Evolutionary conservation across 805 yeast genomes (phyloP), one percentile per base, ranked within the genome.

Genomic region (Metschnikowia lachancei): DNA sequence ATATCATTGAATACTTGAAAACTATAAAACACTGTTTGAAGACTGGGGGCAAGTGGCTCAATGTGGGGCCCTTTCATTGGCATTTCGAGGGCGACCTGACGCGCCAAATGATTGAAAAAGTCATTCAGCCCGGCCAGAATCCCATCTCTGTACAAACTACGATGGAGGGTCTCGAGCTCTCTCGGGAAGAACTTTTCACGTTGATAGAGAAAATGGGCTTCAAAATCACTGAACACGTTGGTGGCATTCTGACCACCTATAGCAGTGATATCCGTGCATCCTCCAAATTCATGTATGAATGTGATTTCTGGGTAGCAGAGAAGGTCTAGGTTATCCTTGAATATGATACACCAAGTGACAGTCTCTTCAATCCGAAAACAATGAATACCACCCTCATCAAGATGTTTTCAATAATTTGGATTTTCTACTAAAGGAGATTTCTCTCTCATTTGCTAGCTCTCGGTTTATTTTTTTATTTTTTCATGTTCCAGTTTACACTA

Each of bases 41-140:
- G 29, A 57, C 60, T 0, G 65, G 62, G 18, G 87, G 85, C 0
- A 45, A 63, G 14, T 83, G 87, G 87, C 64, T 82, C 22, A 82
- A 83, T 56, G 77, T 81, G 57, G 90, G 90, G 0, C 89, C 88
- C 0, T 63, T 83, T 36, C 63, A 81, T 42, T 83, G 90, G 90
- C 92, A 85, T 62, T 81, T 75, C 57, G 90, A 83, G 54, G 56
- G 54, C 8, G 51, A 49, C 31, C 77, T 75, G 46, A 77, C 74
- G 29, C 67, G 62, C 14, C 54, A 56, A 4, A 36, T 50, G 12
- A 42, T 49, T 1, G 57, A 56, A 3, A 41, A 41, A 13, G 39
- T 34, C 16, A 30, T 18, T 12, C 39, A 36, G 14, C 41, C 29
- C 9, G 50, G 52, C 18, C 58, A 63, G 24, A 62, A 60, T 46